A percentile compares a stretch with the other conserved stretches of the same genome.
phyloP scores from a whole-genome alignment of 129 eudicot genomes.

The Centrapalus pauciflorus region DNA sequence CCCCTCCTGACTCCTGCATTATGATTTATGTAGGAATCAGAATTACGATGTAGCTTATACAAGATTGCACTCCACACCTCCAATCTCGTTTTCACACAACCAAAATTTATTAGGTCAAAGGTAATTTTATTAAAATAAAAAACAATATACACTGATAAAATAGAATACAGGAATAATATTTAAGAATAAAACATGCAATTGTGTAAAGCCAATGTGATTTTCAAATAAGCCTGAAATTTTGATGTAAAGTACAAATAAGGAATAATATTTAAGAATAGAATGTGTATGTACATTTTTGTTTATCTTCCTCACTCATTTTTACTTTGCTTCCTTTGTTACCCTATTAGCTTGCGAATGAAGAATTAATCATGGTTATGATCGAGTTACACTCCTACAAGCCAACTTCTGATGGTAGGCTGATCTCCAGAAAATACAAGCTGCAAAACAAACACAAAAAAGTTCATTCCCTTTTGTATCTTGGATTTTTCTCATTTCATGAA shows the following conservation, averaged over 20 bases:
- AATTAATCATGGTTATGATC: not conserved
- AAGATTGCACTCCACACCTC: no score
- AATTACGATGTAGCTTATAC: no score
- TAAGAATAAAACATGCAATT: slow-evolving; percentile 1
- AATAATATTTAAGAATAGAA: no score
- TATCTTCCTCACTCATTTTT: no score
- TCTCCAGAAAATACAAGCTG: slow-evolving; percentile 87
- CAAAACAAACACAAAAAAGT: slow-evolving; percentile 23
- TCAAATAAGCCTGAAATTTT: slow-evolving; percentile 11
- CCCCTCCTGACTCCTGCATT: no score
- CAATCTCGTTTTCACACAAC: no score
- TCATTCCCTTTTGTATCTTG: not conserved
- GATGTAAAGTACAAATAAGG: slow-evolving; percentile 17
- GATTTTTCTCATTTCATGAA: not conserved
- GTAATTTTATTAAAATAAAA: no score
- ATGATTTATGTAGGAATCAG: no score
- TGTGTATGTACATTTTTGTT: slow-evolving; percentile 26
- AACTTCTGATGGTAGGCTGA: slow-evolving; percentile 68
- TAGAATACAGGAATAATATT: not conserved
- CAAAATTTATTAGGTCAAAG: no score
- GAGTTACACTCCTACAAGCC: slow-evolving; percentile 58
- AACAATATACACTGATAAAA: no score
- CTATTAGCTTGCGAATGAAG: slow-evolving; percentile 1
- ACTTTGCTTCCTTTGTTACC: slow-evolving; percentile 22
- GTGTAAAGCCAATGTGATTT: slow-evolving; percentile 1